Evolutionary conservation across 495 filamentous ascomycete genomes (phyloP).

Genomic region (Pseudevernia furfuracea): DNA sequence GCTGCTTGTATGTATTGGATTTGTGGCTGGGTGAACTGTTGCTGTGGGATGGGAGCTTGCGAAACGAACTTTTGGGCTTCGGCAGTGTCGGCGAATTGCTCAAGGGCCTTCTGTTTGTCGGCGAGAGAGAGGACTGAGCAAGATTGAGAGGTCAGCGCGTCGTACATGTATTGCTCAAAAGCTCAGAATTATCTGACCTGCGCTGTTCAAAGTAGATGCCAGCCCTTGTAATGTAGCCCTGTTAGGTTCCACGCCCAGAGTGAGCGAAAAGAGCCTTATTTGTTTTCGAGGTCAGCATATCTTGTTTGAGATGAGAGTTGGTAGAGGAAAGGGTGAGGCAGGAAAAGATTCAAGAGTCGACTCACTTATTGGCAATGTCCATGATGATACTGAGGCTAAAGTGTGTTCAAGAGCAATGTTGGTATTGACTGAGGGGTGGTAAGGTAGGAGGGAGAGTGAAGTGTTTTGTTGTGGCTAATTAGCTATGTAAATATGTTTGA

Average conservation of each 20-base stretch:
- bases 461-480: not conserved
- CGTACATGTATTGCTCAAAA: not conserved
- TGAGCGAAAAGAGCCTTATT: slow-evolving; percentile 23
- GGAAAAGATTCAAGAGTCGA: not conserved
- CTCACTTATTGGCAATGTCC: slow-evolving; percentile 7
- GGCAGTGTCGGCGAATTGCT: slow-evolving; percentile 20
- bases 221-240: slow-evolving; percentile 21
- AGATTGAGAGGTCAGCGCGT: not conserved
- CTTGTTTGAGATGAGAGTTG: not conserved
- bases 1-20: slow-evolving; percentile 25
- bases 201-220: slow-evolving; percentile 21
- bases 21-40: slow-evolving; percentile 24
- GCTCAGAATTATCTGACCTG: slow-evolving; percentile 14
- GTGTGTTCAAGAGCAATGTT: not conserved
- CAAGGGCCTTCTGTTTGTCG: slow-evolving; percentile 20
- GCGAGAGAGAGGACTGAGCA: slow-evolving; percentile 18
- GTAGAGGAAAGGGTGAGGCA: not conserved
- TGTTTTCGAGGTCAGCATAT: not conserved
- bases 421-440: not conserved
- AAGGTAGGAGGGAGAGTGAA: not conserved
- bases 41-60: slow-evolving; percentile 17
- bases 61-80: slow-evolving; percentile 24
- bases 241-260: slow-evolving; percentile 24
- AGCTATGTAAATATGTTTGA: not conserved
- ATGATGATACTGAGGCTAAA: not conserved